Percentiles rank a stretch among this genome's conserved stretches.
These are phyloP conservation scores for Neurospora sp. DNA, from an alignment of 495 filamentous ascomycete genomes.

Conservation along the genomic window DNA sequence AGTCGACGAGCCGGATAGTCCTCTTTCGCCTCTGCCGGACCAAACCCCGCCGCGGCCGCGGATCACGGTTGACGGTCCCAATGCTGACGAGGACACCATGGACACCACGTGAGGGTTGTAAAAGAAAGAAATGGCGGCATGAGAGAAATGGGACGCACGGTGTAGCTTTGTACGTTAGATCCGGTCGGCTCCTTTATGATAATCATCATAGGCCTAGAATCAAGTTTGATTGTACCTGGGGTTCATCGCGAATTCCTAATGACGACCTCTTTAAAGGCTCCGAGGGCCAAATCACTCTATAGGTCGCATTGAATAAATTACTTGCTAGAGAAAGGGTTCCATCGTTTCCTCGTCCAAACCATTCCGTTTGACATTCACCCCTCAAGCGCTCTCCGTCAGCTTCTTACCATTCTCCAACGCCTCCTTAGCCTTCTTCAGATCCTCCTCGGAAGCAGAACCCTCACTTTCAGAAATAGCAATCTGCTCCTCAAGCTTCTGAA, in stretches of 20 bases:
- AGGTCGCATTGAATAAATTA: not conserved
- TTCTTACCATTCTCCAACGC: conserved; percentile 32
- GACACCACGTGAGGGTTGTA: conserved; percentile 43
- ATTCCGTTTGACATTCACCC: not conserved
- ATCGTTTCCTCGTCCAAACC: not conserved
- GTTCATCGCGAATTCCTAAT: not conserved
- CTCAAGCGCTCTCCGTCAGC: conserved; percentile 14
- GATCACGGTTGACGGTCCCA: conserved; percentile 42
- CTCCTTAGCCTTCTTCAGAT: conserved; percentile 51
- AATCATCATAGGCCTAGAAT: not conserved
- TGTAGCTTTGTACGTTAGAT: not conserved
- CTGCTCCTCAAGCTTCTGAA: conserved; percentile 56
- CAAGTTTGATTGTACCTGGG: not conserved
- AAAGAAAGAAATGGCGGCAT: not conserved
- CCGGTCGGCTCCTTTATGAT: not conserved
- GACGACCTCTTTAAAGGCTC: not conserved
- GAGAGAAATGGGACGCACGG: not conserved
- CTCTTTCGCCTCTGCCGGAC: conserved; percentile 27
- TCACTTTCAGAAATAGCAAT: conserved; percentile 44
- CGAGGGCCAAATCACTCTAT: not conserved
- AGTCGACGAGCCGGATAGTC: conserved; percentile 37
- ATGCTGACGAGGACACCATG: conserved; percentile 49
- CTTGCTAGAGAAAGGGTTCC: not conserved
- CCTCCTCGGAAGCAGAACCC: conserved; percentile 47
- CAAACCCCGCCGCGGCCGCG: conserved; percentile 20